Evolutionary conservation across 1,284 basidiomycete genomes (phyloP).

Genomic region (Golubevia sp.): DNA sequence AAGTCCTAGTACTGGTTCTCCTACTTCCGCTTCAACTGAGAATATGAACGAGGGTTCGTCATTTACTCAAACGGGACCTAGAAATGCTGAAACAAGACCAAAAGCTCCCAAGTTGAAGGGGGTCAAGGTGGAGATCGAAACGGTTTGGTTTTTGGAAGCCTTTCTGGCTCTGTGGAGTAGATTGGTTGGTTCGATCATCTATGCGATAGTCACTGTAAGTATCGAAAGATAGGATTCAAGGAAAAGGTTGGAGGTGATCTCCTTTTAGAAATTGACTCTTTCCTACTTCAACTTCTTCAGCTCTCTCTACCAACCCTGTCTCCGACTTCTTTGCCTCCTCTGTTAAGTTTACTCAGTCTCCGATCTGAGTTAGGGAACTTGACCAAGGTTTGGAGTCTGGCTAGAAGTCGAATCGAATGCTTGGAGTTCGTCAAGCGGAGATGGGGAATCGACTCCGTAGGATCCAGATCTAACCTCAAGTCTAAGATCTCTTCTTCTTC

Average conservation of each 20-base stretch:
- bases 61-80: no score
- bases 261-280: no score
- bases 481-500: no score
- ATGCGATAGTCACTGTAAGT: conserved; percentile 20
- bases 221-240: no score
- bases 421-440: conserved; percentile 34
- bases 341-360: conserved; percentile 28
- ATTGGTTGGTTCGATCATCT: conserved; percentile 24
- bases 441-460: conserved; percentile 23
- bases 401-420: conserved; percentile 28
- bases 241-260: no score
- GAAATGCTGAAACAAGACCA: no score
- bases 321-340: conserved; percentile 31
- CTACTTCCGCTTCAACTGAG: no score
- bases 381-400: conserved; percentile 25
- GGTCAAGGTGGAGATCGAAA: conserved; percentile 27
- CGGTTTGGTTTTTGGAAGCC: conserved; percentile 31
- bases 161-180: conserved; percentile 25
- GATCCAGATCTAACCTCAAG: no score
- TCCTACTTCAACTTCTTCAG: no score
- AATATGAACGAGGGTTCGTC: no score
- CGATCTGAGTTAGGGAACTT: conserved; percentile 25
- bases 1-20: no score
- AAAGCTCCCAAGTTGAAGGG: conserved; percentile 28
- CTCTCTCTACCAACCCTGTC: conserved; percentile 31